Evolutionary conservation across 179 eudicot genomes (phyloP).

Genomic region (Amaranthus tricolor): DNA sequence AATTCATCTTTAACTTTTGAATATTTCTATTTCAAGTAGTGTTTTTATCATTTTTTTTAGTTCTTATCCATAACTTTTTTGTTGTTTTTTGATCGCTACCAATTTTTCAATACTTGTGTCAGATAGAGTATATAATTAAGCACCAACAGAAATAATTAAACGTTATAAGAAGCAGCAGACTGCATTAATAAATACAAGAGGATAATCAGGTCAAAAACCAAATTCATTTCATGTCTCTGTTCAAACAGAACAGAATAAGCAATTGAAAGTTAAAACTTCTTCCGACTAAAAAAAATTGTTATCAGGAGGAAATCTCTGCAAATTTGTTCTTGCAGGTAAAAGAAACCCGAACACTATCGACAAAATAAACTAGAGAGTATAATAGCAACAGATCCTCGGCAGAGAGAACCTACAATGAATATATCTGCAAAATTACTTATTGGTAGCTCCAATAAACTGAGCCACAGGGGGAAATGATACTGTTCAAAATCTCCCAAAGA

Average conservation of each 20-base stretch:
- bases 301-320: slow-evolving; percentile 16
- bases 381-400: slow-evolving; percentile 21
- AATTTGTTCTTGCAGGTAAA: background rate
- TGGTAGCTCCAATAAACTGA: slow-evolving; percentile 32
- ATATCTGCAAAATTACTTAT: slow-evolving; percentile 43
- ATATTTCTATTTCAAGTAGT: too few species aligned
- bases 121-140: too few species aligned
- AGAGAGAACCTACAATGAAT: slow-evolving; percentile 33
- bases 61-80: too few species aligned
- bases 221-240: background rate
- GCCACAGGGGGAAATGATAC: slow-evolving; percentile 9
- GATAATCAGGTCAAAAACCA: background rate
- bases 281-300: slow-evolving; percentile 6
- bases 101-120: too few species aligned
- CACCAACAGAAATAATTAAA: too few species aligned
- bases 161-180: too few species aligned
- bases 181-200: background rate
- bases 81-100: too few species aligned
- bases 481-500: background rate
- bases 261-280: background rate
- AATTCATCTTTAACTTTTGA: too few species aligned
- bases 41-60: too few species aligned
- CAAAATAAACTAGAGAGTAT: slow-evolving; percentile 11
- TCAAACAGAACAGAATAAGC: background rate
- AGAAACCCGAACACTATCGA: slow-evolving; percentile 18